Evolutionary conservation across 2,329 filamentous ascomycete genomes (phyloP).

Genomic region (Drechslerella coelobrocha): DNA sequence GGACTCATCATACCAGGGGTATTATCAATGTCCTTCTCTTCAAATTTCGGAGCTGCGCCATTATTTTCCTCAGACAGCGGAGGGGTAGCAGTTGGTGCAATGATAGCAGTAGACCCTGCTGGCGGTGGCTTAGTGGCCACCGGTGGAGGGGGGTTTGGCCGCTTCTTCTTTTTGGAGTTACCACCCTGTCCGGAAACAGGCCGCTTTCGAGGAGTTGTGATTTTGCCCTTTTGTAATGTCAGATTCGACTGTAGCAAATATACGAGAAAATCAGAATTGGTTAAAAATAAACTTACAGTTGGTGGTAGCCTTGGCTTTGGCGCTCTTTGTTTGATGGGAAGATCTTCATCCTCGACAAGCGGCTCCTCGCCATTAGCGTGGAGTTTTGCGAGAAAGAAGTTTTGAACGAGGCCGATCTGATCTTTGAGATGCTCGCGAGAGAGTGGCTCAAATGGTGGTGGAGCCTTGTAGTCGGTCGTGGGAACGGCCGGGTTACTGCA

Average conservation of each 20-base stretch:
- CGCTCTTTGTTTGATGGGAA: conserved; percentile 86
- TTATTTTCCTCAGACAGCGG: conserved; percentile 55
- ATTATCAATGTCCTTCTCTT: conserved; percentile 72
- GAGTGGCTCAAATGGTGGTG: conserved; percentile 76
- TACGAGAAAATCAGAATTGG: conserved; percentile 63
- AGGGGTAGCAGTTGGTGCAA: conserved; percentile 43
- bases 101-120: conserved; percentile 56
- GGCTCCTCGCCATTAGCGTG: conserved; percentile 82
- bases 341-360: conserved; percentile 89
- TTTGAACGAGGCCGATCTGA: conserved; percentile 85
- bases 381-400: conserved; percentile 89
- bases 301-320: conserved; percentile 69
- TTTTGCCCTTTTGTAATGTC: conserved; percentile 71
- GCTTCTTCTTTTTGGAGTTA: conserved; percentile 86
- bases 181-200: conserved; percentile 82
- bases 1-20: conserved; percentile 80
- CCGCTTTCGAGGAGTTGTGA: conserved; percentile 81
- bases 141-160: conserved; percentile 68
- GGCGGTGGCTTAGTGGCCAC: conserved; percentile 61
- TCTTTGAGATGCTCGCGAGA: conserved; percentile 76
- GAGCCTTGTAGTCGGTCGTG: conserved; percentile 70
- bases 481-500: conserved; percentile 66
- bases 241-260: conserved; percentile 56
- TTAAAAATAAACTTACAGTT: conserved; percentile 57
- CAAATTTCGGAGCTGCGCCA: conserved; percentile 61